These are phyloP conservation scores for Chenopodium formosanum DNA, from an alignment of 148 eudicot species.

Conservation along the genomic window DNA sequence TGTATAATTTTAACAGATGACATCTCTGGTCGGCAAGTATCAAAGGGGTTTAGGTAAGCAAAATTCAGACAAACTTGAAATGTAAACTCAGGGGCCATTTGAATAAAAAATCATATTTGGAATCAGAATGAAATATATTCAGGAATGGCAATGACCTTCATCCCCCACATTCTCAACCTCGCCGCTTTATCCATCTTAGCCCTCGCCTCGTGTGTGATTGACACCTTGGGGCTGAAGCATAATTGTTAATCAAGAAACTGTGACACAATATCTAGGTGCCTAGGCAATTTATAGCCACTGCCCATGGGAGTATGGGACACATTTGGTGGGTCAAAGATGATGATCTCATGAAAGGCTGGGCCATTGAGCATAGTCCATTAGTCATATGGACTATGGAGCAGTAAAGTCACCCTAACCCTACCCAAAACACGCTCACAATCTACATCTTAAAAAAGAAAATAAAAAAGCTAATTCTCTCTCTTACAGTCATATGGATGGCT, in stretches of 20 bases:
- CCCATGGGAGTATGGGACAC: background rate
- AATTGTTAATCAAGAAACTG: background rate
- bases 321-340: background rate
- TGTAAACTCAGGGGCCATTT: background rate
- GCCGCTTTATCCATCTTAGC: too few species aligned
- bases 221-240: background rate
- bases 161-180: background rate
- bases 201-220: background rate
- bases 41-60: background rate
- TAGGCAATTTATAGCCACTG: background rate
- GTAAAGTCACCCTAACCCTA: too few species aligned
- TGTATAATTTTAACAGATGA: background rate
- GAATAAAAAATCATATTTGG: background rate
- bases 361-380: too few species aligned
- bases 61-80: background rate
- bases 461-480: too few species aligned
- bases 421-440: too few species aligned
- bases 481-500: background rate
- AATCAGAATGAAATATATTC: background rate
- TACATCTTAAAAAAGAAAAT: too few species aligned
- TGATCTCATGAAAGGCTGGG: background rate
- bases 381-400: too few species aligned
- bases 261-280: background rate
- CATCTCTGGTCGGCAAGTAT: background rate
- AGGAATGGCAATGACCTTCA: background rate